Evolutionary conservation across 164 flowering plant genomes (phyloP), one percentile per base, ranked within the genome.

Genomic region (Taxillus chinensis): DNA sequence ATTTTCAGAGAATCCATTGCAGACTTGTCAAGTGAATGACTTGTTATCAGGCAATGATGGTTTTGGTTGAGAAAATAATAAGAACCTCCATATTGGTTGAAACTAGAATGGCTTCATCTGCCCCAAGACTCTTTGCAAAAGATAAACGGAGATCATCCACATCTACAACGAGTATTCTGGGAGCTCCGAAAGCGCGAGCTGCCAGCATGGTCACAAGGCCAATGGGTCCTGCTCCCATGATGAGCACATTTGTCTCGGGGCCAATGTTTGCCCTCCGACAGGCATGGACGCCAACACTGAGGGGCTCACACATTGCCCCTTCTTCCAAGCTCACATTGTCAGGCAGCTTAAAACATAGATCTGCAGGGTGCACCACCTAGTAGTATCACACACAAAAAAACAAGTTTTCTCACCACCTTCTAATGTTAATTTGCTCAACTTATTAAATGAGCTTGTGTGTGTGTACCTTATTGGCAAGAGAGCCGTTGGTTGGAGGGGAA

Each of bases 231-330:
- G 99, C 99, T 63, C 97, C 96, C 87, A 90, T 82, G 63, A 89
- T 68, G 77, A 90, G 66, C 0, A 87, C 91, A 65, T 76, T 89
- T 40, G 89, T 86, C 70, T 86, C 96, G 1, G 96, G 87, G 57
- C 93, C 92, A 67, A 87, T 65, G 48, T 79, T 64, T 43, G 95
- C 95, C 54, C 97, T 85, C 3, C 89, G 86, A 67, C 97, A 93
- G 67, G 92, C 95, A 76, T 93, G 97, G 39, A 93, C 80, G 41
- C 95, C 97, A 45, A 93, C 99, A 64, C 99, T 90, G 27, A 93
- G 73, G 39, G 98, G 97, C 75, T 93, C 99, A 69, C 96, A 90
- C 97, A 90, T 88, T n/a, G 99, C 99, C 55, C 99, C 99, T 78
- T 90, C 99, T 71, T 90, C 97, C 76, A 93, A 81, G 77, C 96